phyloP scores from a whole-genome alignment of 306 rosid species.

The Sesbania bispinosa region DNA sequence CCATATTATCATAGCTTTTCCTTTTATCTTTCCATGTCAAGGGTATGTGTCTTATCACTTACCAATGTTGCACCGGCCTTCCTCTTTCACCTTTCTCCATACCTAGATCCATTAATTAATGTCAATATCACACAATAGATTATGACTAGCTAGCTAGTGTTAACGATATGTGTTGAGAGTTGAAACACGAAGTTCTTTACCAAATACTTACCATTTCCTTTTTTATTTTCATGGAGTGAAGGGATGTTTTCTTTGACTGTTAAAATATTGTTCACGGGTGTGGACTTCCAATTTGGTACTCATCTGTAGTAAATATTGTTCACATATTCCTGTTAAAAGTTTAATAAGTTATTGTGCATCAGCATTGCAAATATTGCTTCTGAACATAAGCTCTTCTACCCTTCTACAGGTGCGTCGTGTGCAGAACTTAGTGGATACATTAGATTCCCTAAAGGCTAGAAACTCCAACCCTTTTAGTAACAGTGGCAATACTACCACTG shows the following conservation, averaged over 20 bases:
- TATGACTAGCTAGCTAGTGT: neutral
- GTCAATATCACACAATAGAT: neutral
- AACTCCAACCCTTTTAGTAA: constrained; percentile 40
- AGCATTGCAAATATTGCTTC: neutral
- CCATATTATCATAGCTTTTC: neutral
- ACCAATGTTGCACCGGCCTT: neutral
- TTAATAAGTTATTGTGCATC: no score
- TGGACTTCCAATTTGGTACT: neutral
- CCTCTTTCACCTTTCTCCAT: neutral
- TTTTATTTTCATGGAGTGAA: no score
- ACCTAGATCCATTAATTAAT: neutral
- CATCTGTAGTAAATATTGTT: no score
- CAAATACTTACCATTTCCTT: no score
- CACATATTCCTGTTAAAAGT: no score
- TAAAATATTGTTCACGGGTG: neutral
- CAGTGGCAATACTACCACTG: constrained; percentile 39
- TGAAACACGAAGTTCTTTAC: no score
- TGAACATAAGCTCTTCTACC: constrained; percentile 2
- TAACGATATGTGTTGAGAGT: no score
- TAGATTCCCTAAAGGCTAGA: constrained; percentile 47
- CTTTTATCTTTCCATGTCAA: neutral
- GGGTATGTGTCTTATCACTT: neutral
- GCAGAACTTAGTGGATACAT: constrained; percentile 35
- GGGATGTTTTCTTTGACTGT: neutral
- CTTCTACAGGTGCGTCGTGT: constrained; percentile 52